A percentile compares a stretch with the other conserved stretches of the same genome.
These are phyloP conservation scores for Kwoniella sp. DNA, from an alignment of 768 basidiomycete species.

Conservation along the genomic window DNA sequence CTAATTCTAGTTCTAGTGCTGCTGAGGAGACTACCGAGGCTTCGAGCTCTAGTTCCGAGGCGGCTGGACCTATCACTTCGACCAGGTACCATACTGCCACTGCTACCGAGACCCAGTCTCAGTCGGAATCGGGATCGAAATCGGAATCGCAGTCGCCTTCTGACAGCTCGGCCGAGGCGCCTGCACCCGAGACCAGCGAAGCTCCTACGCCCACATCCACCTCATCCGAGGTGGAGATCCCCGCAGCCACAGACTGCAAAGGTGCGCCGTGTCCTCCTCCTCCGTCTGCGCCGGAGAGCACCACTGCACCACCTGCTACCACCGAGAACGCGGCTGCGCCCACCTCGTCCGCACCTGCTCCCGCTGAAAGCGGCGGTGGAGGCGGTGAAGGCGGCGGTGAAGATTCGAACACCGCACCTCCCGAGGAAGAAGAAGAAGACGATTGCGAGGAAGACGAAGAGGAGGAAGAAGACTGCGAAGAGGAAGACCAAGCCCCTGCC, in stretches of 20 bases:
- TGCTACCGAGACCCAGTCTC: not conserved
- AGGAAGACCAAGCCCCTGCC: not conserved
- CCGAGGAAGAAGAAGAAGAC: not conserved
- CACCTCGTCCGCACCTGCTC: not conserved
- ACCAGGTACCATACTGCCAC: not conserved
- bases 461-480: not conserved
- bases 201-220: not conserved
- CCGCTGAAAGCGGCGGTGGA: not conserved
- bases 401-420: not conserved
- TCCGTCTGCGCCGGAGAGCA: not conserved
- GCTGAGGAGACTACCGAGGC: not conserved
- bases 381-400: not conserved
- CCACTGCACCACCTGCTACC: not conserved
- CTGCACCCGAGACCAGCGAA: not conserved
- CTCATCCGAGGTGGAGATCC: not conserved
- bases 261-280: not conserved
- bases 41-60: not conserved
- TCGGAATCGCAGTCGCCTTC: not conserved
- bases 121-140: no score
- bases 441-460: not conserved
- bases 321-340: not conserved
- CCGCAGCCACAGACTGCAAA: not conserved
- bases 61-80: not conserved
- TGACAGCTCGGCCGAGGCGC: not conserved
- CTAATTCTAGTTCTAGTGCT: not conserved